These are phyloP conservation scores for Clonostachys rhizophaga DNA, from an alignment of 2,329 filamentous ascomycete species.

Conservation along the genomic window DNA sequence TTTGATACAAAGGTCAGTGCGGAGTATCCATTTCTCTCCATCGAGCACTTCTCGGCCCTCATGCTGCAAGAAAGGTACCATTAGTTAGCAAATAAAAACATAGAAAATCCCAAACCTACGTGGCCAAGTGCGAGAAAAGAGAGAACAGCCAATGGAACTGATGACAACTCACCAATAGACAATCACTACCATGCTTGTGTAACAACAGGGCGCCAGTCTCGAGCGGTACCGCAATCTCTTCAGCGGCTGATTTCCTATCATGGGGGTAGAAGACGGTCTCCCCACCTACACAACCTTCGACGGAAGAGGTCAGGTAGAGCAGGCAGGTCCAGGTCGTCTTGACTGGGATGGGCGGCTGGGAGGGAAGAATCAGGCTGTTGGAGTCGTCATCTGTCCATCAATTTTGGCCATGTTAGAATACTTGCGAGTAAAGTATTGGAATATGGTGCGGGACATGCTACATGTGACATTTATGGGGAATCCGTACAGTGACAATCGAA, in stretches of 20 bases:
- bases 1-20: constrained; percentile 73
- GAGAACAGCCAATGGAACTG: constrained; percentile 3
- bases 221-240: constrained; percentile 67
- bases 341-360: constrained; percentile 18
- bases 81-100: neutral
- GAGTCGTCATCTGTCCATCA: constrained; percentile 71
- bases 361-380: constrained; percentile 60
- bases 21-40: constrained; percentile 88
- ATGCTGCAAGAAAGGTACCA: constrained; percentile 44
- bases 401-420: neutral
- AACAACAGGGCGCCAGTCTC: constrained; percentile 84
- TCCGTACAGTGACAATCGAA: constrained; percentile 85
- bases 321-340: constrained; percentile 86
- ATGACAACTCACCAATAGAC: constrained; percentile 59
- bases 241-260: constrained; percentile 46
- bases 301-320: constrained; percentile 75
- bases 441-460: neutral
- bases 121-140: neutral
- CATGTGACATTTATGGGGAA: neutral
- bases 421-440: neutral
- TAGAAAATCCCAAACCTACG: constrained; percentile 2
- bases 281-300: constrained; percentile 74
- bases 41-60: constrained; percentile 74
- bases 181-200: constrained; percentile 85
- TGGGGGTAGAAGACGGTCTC: constrained; percentile 91